Evolutionary conservation across 345 rosid species (phyloP).

Genomic region (Nephelium lappaceum): DNA sequence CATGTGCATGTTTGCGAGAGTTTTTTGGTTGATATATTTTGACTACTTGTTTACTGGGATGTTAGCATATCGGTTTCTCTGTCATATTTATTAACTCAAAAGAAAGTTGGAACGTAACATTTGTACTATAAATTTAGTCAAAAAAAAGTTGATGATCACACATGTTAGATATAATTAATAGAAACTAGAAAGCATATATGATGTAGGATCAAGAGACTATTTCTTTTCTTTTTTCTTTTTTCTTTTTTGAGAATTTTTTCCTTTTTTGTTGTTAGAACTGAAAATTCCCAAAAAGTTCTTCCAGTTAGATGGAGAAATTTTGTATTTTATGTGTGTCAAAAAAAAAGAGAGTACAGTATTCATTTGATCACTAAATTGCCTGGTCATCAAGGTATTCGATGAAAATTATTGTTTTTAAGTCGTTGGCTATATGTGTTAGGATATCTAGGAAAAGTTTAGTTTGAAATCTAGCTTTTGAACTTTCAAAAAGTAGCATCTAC

Average conservation of each 20-base stretch:
- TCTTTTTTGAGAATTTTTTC: too few species aligned
- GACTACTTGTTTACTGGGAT: neutral
- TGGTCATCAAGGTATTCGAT: neutral
- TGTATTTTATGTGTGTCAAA: neutral
- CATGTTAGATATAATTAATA: neutral
- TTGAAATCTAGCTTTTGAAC: conserved; percentile 17
- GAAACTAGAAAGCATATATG: neutral
- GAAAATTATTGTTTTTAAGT: neutral
- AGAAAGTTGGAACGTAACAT: neutral
- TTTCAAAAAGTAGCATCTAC: conserved; percentile 6
- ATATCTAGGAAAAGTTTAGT: conserved; percentile 15
- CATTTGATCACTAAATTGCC: neutral
- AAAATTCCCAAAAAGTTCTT: neutral
- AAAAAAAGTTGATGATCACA: neutral
- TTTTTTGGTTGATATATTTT: neutral
- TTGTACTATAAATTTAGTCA: neutral
- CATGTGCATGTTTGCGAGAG: neutral
- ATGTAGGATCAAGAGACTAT: neutral
- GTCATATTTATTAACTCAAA: neutral
- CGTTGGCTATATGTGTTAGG: neutral
- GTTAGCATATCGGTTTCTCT: conserved; percentile 28
- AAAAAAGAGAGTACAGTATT: neutral
- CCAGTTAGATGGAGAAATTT: too few species aligned
- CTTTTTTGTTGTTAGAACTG: too few species aligned
- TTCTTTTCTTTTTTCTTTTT: too few species aligned